phyloP scores from a whole-genome alignment of 192 early-diverging fungal genomes.

The Podila horticola region DNA sequence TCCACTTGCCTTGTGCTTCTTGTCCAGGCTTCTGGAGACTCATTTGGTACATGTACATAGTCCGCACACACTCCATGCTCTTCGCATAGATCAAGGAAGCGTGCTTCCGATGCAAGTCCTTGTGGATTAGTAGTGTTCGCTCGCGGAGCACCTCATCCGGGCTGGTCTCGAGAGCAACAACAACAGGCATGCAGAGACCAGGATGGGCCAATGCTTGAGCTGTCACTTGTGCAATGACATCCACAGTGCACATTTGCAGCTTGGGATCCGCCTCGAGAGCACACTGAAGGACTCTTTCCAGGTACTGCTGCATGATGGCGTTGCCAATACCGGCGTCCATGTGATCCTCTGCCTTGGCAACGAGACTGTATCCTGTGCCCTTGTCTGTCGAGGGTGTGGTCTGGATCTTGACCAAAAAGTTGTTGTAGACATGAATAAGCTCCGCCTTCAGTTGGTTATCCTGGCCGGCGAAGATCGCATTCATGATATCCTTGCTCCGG shows the following conservation, averaged over 20 bases:
- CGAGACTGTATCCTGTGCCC: conserved; percentile 11
- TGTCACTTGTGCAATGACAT: conserved; percentile 84
- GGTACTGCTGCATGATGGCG: conserved; percentile 90
- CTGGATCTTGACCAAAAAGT: conserved; percentile 33
- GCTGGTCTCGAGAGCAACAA: conserved; percentile 87
- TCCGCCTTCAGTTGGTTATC: conserved; percentile 14
- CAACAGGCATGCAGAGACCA: conserved; percentile 85
- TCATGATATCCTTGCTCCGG: conserved; percentile 70
- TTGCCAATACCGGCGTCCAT: conserved; percentile 71
- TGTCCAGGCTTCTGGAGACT: conserved; percentile 40
- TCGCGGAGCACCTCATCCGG: conserved; percentile 69
- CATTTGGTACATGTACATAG: conserved; percentile 79
- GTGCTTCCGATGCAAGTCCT: conserved; percentile 83
- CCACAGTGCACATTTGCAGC: conserved; percentile 80
- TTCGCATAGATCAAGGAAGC: conserved; percentile 89
- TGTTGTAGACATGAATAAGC: conserved; percentile 23
- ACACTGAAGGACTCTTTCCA: conserved; percentile 79
- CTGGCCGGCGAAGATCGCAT: conserved; percentile 63
- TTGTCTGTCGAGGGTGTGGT: neutral
- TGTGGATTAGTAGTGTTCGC: conserved; percentile 78
- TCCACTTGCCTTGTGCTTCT: conserved; percentile 54
- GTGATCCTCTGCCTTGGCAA: conserved; percentile 37
- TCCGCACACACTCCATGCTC: conserved; percentile 79
- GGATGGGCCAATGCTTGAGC: conserved; percentile 94
- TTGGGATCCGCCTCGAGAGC: conserved; percentile 63